Evolutionary conservation across 257 asterid genomes (phyloP).

Genomic region (Solanum virginianum): DNA sequence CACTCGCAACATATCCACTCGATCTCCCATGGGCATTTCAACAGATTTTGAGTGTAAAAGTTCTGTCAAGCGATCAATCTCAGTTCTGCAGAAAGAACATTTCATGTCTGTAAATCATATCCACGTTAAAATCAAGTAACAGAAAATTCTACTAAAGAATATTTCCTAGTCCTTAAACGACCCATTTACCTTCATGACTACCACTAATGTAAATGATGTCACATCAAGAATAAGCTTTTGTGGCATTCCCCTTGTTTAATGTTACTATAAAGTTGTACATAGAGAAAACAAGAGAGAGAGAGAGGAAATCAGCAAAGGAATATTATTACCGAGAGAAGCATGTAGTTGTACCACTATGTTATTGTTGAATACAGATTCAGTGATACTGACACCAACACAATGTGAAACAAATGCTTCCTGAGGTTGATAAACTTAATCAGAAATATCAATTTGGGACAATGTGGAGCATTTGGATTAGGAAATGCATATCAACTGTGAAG

Average conservation of each 20-base stretch:
- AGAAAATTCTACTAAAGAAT: not conserved
- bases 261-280: not conserved
- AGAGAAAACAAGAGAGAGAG: not conserved
- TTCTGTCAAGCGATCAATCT: conserved; percentile 55
- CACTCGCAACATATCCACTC: conserved; percentile 22
- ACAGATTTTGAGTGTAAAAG: conserved; percentile 60
- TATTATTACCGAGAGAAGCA: not conserved
- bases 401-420: not conserved
- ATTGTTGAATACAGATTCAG: not conserved
- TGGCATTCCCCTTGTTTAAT: not conserved
- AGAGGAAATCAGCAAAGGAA: not conserved
- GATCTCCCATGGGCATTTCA: conserved; percentile 22
- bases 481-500: not conserved
- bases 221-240: not conserved
- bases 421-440: not conserved
- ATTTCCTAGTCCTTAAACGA: not conserved
- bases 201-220: not conserved
- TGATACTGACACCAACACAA: not conserved
- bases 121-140: not conserved
- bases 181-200: not conserved
- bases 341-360: not conserved
- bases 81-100: conserved; percentile 44
- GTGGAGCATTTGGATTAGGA: not conserved
- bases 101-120: not conserved
- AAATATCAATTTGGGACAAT: not conserved